A percentile compares a stretch with the other conserved stretches of the same genome.
These are phyloP conservation scores for Fusarium sp. DNA, from an alignment of 2,329 filamentous ascomycete genomes.

Conservation along the genomic window DNA sequence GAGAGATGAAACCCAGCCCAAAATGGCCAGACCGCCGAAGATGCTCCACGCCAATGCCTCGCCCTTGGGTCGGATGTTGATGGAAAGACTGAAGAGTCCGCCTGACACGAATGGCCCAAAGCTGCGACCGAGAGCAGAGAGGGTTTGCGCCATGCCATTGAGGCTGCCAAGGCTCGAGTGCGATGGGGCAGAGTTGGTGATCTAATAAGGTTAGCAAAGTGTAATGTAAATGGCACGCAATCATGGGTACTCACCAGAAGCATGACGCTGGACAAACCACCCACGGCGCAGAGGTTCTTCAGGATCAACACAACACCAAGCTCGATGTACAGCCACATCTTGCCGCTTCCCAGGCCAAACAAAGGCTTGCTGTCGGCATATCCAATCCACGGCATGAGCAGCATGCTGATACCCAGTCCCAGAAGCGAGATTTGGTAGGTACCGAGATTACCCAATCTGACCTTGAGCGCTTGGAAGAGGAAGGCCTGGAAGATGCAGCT, in stretches of 20 bases:
- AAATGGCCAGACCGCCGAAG: conserved; percentile 83
- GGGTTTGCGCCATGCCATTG: conserved; percentile 92
- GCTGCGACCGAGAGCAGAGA: conserved; percentile 89
- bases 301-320: conserved; percentile 83
- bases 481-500: conserved; percentile 93
- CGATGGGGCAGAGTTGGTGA: conserved; percentile 92
- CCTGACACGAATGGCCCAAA: conserved; percentile 90
- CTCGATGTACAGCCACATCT: conserved; percentile 80
- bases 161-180: conserved; percentile 87
- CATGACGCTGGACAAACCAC: conserved; percentile 88
- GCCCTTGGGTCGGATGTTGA: conserved; percentile 78
- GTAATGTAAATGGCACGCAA: too few species aligned
- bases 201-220: conserved; percentile 58
- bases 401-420: conserved; percentile 83
- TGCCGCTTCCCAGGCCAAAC: conserved; percentile 69
- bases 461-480: conserved; percentile 81
- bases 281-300: conserved; percentile 91
- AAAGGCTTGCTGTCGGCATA: conserved; percentile 71
- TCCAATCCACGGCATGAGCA: conserved; percentile 89
- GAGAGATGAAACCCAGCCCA: conserved; percentile 83
- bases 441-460: conserved; percentile 83
- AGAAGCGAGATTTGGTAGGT: conserved; percentile 83
- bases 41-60: conserved; percentile 87
- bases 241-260: conserved; percentile 70
- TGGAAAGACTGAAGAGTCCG: conserved; percentile 83